Evolutionary conservation across 208 protist species (phyloP).

Genomic region (Leishmania gerbilli): DNA sequence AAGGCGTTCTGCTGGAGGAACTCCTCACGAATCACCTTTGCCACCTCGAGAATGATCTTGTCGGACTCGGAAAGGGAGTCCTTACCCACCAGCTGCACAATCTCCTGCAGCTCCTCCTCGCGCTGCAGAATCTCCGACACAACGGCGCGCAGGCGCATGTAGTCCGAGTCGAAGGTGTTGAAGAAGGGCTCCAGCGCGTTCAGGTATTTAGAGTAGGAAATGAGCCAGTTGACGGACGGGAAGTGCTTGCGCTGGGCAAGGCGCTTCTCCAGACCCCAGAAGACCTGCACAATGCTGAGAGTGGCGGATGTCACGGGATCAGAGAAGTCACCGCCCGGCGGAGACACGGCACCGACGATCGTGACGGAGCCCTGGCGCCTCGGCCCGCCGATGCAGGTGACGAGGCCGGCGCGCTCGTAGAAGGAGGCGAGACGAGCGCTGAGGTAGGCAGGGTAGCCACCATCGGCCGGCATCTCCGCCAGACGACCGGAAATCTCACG

Average conservation of each 20-base stretch:
- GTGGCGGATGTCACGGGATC: conserved; percentile 99
- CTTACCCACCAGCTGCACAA: conserved; percentile 99
- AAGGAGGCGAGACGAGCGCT: conserved; percentile 99
- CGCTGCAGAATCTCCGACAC: conserved; percentile 97
- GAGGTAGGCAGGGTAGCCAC: conserved; percentile 99
- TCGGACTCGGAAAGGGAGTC: conserved; percentile 99
- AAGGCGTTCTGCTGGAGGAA: conserved; percentile 99
- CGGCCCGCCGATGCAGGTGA: conserved; percentile 96
- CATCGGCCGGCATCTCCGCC: conserved; percentile 99
- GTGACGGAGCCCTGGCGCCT: conserved; percentile 98
- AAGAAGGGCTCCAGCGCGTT: conserved; percentile 98
- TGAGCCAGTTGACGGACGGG: conserved; percentile 99
- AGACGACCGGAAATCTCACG: conserved; percentile 99
- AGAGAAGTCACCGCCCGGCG: conserved; percentile 99
- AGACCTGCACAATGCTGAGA: conserved; percentile 99
- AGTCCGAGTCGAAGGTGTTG: conserved; percentile 96
- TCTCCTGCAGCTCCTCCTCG: conserved; percentile 99
- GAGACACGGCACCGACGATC: conserved; percentile 99
- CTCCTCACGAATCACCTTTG: conserved; percentile 99
- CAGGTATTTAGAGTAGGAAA: conserved; percentile 99
- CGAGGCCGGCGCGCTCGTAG: conserved; percentile 98
- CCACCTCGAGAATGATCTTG: conserved; percentile 99
- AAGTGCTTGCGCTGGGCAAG: conserved; percentile 99
- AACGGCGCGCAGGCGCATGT: conserved; percentile 94
- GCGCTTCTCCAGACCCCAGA: conserved; percentile 99